Conservation (phyloP, 2,329 filamentous ascomycete genomes). For the Penicillium sp. region DNA sequence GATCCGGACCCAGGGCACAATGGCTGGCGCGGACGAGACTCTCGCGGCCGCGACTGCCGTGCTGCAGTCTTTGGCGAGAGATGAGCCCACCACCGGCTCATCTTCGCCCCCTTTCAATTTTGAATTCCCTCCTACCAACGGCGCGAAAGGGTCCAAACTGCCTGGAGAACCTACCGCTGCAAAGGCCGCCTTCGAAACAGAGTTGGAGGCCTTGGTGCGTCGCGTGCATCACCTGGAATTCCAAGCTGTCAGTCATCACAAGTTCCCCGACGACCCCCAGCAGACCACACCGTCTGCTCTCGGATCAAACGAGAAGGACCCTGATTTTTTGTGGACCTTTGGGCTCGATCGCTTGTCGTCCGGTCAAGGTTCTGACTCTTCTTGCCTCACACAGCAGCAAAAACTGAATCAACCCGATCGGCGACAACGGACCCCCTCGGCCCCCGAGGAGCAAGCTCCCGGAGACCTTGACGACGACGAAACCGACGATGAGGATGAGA, state of each 20-base stretch:
- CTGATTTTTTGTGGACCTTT: conserved; percentile 36
- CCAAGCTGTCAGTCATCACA: conserved; percentile 59
- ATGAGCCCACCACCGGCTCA: conserved; percentile 34
- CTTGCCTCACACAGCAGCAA: conserved; percentile 38
- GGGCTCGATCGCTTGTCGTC: conserved; percentile 36
- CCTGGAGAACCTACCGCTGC: conserved; percentile 74
- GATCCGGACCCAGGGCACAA: conserved; percentile 37
- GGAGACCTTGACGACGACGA: conserved; percentile 38
- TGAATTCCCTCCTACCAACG: conserved; percentile 47
- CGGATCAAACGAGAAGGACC: conserved; percentile 53
- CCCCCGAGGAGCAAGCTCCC: conserved; percentile 28
- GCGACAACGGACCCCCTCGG: conserved; percentile 36
- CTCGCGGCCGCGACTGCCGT: conserved; percentile 49
- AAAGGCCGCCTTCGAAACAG: conserved; percentile 78
- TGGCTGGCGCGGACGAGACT: conserved; percentile 51
- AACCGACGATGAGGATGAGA: conserved; percentile 50
- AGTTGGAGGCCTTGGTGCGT: conserved; percentile 75
- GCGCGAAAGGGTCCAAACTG: conserved; percentile 62
- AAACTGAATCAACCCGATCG: conserved; percentile 38
- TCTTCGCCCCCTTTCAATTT: conserved; percentile 39
- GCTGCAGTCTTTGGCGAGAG: conserved; percentile 48
- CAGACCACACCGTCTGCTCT: conserved; percentile 64
- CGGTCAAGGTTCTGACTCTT: conserved; percentile 37
- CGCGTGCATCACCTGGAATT: conserved; percentile 82
- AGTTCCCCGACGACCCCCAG: conserved; percentile 77